These are phyloP conservation scores for Calycina marina DNA, from an alignment of 2,329 filamentous ascomycete species.

Conservation along the genomic window DNA sequence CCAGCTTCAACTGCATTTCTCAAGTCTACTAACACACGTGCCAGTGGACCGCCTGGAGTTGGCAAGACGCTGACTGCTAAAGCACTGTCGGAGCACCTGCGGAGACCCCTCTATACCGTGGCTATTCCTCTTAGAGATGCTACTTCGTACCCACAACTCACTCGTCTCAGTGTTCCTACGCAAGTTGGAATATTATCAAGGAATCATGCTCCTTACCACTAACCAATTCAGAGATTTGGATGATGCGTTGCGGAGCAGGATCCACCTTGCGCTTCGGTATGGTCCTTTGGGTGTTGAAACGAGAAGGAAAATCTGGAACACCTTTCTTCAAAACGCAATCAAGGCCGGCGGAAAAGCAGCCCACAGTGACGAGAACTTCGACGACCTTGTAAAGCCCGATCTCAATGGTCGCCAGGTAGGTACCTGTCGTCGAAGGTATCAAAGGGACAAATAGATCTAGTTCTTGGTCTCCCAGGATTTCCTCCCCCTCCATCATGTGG, in stretches of 20 bases:
- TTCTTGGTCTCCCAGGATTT: too few species aligned
- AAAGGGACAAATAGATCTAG: too few species aligned
- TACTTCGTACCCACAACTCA: conserved; percentile 19
- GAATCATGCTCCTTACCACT: conserved; percentile 28
- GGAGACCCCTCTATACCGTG: conserved; percentile 16
- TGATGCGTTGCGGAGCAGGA: conserved; percentile 24
- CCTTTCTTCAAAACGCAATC: background rate
- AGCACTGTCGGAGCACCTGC: conserved; percentile 17
- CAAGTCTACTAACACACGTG: conserved; percentile 3
- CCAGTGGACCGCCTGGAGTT: conserved; percentile 65
- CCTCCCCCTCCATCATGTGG: too few species aligned
- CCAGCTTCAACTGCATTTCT: conserved; percentile 2
- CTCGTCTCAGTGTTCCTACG: conserved; percentile 22
- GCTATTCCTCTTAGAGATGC: conserved; percentile 22
- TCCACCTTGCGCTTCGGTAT: conserved; percentile 16
- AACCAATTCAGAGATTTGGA: conserved; percentile 26
- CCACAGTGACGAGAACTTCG: conserved; percentile 54
- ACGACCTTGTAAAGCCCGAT: conserved; percentile 49
- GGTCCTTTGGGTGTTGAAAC: background rate
- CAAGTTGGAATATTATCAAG: conserved; percentile 26
- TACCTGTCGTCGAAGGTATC: background rate
- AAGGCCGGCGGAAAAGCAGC: background rate
- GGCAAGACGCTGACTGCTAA: conserved; percentile 52
- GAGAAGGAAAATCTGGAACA: background rate
- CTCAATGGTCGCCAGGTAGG: conserved; percentile 53